Conservation (phyloP, 2,329 filamentous ascomycete species). For the Aspergillus flavus region DNA sequence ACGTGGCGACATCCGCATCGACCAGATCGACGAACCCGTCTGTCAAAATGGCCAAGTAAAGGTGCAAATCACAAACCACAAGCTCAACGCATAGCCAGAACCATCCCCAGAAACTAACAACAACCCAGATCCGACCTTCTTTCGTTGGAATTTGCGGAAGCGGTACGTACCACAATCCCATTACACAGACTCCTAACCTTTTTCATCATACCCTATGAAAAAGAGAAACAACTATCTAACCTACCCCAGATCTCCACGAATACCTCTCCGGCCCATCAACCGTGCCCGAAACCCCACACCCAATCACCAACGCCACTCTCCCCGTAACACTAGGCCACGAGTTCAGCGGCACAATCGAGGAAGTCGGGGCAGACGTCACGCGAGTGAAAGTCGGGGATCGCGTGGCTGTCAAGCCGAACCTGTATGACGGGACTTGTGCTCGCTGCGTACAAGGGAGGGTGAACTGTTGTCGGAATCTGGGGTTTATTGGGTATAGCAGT, state of each 20-base stretch:
- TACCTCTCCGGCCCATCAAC: conserved; percentile 54
- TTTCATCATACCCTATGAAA: neutral
- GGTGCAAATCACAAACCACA: conserved; percentile 12
- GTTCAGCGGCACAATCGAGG: conserved; percentile 62
- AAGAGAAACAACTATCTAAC: neutral
- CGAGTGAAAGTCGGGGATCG: conserved; percentile 56
- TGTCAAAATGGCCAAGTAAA: conserved; percentile 56
- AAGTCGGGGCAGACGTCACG: conserved; percentile 56
- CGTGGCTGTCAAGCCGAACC: conserved; percentile 63
- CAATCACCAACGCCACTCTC: conserved; percentile 58
- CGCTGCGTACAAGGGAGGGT: conserved; percentile 56
- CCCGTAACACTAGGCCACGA: conserved; percentile 68
- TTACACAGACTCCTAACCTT: neutral
- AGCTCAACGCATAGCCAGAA: too few relatives aligned
- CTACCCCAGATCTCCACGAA: conserved; percentile 52
- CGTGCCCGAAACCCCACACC: conserved; percentile 56
- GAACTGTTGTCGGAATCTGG: conserved; percentile 62
- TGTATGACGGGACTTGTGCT: conserved; percentile 59
- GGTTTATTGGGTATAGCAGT: conserved; percentile 55
- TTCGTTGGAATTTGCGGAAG: conserved; percentile 41
- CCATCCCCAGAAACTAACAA: neutral
- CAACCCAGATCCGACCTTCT: conserved; percentile 31
- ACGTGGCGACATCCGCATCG: conserved; percentile 37
- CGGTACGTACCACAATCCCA: conserved; percentile 18
- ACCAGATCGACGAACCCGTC: conserved; percentile 36